Base-by-base conservation (phyloP, 176 grass and related monocot genomes). In the Neostapfia colusana region DNA sequence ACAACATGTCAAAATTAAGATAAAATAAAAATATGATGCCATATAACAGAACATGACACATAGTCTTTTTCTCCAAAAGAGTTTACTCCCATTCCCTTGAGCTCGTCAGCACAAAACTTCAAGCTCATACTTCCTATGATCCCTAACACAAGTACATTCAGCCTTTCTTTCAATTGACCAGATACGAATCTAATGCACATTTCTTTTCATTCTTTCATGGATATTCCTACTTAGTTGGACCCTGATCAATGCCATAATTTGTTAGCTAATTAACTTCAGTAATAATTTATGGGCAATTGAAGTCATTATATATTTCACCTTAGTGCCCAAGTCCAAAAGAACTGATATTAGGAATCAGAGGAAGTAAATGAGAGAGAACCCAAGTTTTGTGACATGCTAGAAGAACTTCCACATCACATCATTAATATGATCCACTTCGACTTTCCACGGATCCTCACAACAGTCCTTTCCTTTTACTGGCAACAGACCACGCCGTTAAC, bases 1-100 rank as follows among this genome's bases (percentile, higher is more conserved):
- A 57, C 9, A 82, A 31, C 53, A 44, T 23, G 31, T 86, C 40
- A 73, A 56, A 56, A 38, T 78, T 11, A 8, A 75, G 58, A 46
- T 62, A 8, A 56, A 54, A 45, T 59, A 28, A 59, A 66, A 69
- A 49, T 70, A 61, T 42, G 49, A 41, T 69, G 43, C 7, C 60
- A 63, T 10, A 24, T 39, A 80, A 78, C 25, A 70, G 58, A 65
- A 45, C 14, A 68, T 6, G 40, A 65, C 60, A 5, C 25, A 42
- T 7, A 8, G 17, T 20, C 23, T 6, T 25, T 43, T 81, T 64
- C 23, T 51, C 26, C 8, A 39, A 12, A 64, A 64, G 51, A 77
- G 20, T 8, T 59, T 59, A 59, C 43, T 40, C 56, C 20, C 48
- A 8, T 23, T 40, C 5, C 37, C 78, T 54, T 15, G 55, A 66